Conservation (phyloP, 805 yeast genomes). For the Candida sakaeoensis region DNA sequence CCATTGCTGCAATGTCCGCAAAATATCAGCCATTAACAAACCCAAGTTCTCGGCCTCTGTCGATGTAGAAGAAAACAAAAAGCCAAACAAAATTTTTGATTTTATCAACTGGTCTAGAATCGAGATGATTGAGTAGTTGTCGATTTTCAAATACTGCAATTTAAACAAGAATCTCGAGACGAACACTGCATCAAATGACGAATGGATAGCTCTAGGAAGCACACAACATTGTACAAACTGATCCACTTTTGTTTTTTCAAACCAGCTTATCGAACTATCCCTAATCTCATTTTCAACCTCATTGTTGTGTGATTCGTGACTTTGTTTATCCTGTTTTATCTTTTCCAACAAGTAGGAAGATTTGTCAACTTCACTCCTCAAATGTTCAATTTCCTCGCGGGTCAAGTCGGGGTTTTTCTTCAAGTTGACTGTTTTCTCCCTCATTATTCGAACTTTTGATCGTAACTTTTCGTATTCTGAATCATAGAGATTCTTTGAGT, state of each 20-base stretch:
- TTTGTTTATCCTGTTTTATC: conserved; percentile 38
- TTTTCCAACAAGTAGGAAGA: conserved; percentile 21
- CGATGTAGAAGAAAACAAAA: conserved; percentile 67
- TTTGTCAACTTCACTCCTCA: conserved; percentile 19
- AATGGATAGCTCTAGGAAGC: conserved; percentile 72
- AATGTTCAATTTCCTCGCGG: conserved; percentile 19
- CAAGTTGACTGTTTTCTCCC: conserved; percentile 25
- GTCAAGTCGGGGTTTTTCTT: conserved; percentile 23
- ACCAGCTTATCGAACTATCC: conserved; percentile 36
- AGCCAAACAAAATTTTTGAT: conserved; percentile 47
- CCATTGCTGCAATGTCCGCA: conserved; percentile 48
- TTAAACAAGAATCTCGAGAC: conserved; percentile 57
- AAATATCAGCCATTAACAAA: conserved; percentile 57
- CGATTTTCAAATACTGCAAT: conserved; percentile 36
- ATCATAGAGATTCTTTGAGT: conserved; percentile 47
- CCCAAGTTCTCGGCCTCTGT: conserved; percentile 82
- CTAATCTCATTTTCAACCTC: conserved; percentile 24
- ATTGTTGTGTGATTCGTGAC: conserved; percentile 42
- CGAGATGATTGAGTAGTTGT: conserved; percentile 34
- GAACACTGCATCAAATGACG: conserved; percentile 79
- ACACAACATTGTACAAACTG: conserved; percentile 60
- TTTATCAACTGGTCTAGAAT: conserved; percentile 47
- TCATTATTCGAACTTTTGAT: conserved; percentile 30
- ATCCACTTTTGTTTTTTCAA: conserved; percentile 19
- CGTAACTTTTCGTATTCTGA: conserved; percentile 40